Conservation (phyloP, 345 rosid species). For the Angophora floribunda region DNA sequence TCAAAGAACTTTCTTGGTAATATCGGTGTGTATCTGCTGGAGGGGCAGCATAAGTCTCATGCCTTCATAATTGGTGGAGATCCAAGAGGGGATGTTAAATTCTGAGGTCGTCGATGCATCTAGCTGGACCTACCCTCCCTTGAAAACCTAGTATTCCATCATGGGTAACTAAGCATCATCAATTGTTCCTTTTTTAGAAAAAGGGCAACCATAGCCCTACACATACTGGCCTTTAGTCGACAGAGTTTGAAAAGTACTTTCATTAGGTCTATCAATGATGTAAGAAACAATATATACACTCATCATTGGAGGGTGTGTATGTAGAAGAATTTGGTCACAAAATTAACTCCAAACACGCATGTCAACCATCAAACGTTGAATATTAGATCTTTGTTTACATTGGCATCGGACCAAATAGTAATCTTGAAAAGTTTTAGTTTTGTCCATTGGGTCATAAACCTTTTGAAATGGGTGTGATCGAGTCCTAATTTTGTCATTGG, state of each 20-base stretch:
- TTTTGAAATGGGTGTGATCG: not conserved
- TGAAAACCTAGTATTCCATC: not conserved
- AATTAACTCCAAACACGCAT: not conserved
- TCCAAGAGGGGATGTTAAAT: not conserved
- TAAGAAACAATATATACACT: not conserved
- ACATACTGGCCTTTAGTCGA: not conserved
- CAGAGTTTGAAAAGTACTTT: not conserved
- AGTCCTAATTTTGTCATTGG: not conserved
- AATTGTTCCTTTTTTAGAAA: not conserved
- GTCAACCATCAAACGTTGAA: not conserved
- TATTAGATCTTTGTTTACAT: not conserved
- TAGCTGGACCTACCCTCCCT: not conserved
- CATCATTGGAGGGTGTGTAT: not conserved
- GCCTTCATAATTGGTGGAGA: not conserved
- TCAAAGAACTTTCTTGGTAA: not conserved
- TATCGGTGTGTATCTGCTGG: not conserved
- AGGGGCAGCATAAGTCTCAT: not conserved
- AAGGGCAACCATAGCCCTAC: not conserved
- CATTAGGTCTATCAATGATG: not conserved
- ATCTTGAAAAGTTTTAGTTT: not conserved
- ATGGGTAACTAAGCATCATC: not conserved
- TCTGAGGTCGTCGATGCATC: not conserved
- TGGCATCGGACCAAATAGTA: not conserved
- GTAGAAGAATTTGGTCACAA: not conserved
- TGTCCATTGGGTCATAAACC: not conserved